Evolutionary conservation across 2,329 filamentous ascomycete genomes (phyloP), one percentile per base, ranked within the genome.

Genomic region (Fusarium multiceps): DNA sequence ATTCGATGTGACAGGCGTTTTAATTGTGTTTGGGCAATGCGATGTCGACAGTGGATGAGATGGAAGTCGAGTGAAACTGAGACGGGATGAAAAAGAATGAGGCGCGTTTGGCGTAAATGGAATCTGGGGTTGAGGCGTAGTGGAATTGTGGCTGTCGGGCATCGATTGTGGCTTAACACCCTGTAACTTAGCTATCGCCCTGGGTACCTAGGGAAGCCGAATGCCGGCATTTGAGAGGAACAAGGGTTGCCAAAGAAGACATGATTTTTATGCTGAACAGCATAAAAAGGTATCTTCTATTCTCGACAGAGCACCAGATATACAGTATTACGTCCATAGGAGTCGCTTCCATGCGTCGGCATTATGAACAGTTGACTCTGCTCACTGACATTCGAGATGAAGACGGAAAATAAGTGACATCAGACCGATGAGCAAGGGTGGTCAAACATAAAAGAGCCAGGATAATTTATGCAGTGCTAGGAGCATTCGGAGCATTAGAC

Each of bases 71-170:
- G 34, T 42, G 49, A 55, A 57, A 43, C 14, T 21, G 48, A 57
- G 59, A 53, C 59, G 59, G 60, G 71, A 69, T 46, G 59, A 58
- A 64, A 66, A 56, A 67, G 55, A 55, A 59, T 56, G 50, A 70
- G 43, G 47, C 53, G 58, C 62, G 63, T 54, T 50, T 62, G 61
- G 32, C 51, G 69, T 49, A 57, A 60, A 70, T 55, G 20, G 50
- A 75, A 73, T 75, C 72, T 70, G 73, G 73, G 72, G 73, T 73
- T 55, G 53, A 63, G 57, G 64, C 66, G 43, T 50, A 42, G 66
- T 55, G 69, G 56, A 25, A 48, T 45, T 74, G 70, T 66, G 65
- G 72, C 43, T 58, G 62, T 68, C 58, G 43, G 55, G 60, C 54
- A 66, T 55, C 50, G 34, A 51, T 40, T 69, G 68, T 69, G 30